These are phyloP conservation scores for Holtermannia corniformis DNA, from an alignment of 768 basidiomycete species.

Conservation along the genomic window DNA sequence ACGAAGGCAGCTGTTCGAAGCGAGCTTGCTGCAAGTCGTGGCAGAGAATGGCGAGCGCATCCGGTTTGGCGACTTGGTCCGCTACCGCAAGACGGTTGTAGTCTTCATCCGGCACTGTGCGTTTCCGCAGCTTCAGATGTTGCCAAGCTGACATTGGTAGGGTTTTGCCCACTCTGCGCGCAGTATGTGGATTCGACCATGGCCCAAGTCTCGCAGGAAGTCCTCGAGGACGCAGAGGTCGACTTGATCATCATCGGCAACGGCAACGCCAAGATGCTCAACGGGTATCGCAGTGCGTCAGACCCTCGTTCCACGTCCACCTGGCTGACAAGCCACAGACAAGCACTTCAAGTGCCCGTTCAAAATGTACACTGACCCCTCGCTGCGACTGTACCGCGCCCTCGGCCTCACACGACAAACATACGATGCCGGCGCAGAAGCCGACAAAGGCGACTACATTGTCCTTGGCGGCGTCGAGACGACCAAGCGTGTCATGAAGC, in stretches of 20 bases:
- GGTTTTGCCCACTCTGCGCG: conserved; percentile 65
- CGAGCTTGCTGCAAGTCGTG: conserved; percentile 56
- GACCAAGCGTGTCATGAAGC: conserved; percentile 59
- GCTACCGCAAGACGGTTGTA: conserved; percentile 54
- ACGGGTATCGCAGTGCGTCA: conserved; percentile 57
- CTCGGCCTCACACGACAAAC: conserved; percentile 63
- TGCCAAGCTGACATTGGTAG: conserved; percentile 34
- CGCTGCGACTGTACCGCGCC: conserved; percentile 56
- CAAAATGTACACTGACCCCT: conserved; percentile 70
- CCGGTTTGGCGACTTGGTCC: conserved; percentile 56
- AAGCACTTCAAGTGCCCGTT: conserved; percentile 61
- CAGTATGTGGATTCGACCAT: conserved; percentile 71
- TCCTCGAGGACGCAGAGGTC: conserved; percentile 48
- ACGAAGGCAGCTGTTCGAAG: conserved; percentile 51
- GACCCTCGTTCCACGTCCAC: background rate
- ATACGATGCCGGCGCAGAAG: conserved; percentile 46
- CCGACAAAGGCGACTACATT: conserved; percentile 52
- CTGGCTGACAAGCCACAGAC: conserved; percentile 39
- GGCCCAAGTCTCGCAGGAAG: conserved; percentile 47
- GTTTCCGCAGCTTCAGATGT: conserved; percentile 40
- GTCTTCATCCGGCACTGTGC: conserved; percentile 83
- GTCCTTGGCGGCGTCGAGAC: conserved; percentile 58
- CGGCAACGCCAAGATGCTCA: conserved; percentile 65
- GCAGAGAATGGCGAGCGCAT: conserved; percentile 59
- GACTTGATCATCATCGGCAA: conserved; percentile 67